phyloP scores from a whole-genome alignment of 2,329 filamentous ascomycete genomes.

The Fusarium sp. region DNA sequence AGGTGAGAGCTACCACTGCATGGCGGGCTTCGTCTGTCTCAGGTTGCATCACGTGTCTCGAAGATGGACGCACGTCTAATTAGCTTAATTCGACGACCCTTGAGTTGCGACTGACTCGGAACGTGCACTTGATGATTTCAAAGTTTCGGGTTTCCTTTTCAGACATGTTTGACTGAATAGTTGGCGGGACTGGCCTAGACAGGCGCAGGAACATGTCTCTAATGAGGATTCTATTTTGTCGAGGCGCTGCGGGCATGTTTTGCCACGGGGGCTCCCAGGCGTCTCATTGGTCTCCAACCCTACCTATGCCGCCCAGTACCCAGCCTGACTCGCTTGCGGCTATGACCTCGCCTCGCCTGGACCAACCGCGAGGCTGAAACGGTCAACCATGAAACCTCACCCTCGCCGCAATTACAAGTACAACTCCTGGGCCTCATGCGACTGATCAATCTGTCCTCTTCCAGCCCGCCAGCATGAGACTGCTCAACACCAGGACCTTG shows the following conservation, averaged over 20 bases:
- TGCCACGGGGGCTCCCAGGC: conserved; percentile 34
- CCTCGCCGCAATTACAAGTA: conserved; percentile 19
- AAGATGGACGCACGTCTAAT: conserved; percentile 5
- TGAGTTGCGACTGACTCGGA: conserved; percentile 9
- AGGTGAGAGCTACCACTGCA: conserved; percentile 13
- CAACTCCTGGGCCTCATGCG: conserved; percentile 24
- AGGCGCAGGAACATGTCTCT: conserved; percentile 16
- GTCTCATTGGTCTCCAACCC: conserved; percentile 41
- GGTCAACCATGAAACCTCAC: conserved; percentile 36
- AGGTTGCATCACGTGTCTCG: conserved; percentile 30
- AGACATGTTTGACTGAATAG: neutral
- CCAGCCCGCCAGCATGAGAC: conserved; percentile 41
- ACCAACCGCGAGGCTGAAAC: conserved; percentile 44
- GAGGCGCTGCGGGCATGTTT: conserved; percentile 32
- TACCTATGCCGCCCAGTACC: conserved; percentile 10
- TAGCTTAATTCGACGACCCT: conserved; percentile 4
- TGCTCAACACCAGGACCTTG: conserved; percentile 49
- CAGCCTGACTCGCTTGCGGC: conserved; percentile 40
- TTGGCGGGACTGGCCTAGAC: neutral
- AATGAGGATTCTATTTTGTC: conserved; percentile 17
- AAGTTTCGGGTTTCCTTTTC: conserved; percentile 12
- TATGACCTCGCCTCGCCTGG: conserved; percentile 35
- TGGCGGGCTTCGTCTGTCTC: conserved; percentile 24
- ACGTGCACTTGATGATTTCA: conserved; percentile 12
- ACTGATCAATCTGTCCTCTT: conserved; percentile 9